Conservation (phyloP, 2,329 filamentous ascomycete species). For the Myotisia sp. region DNA sequence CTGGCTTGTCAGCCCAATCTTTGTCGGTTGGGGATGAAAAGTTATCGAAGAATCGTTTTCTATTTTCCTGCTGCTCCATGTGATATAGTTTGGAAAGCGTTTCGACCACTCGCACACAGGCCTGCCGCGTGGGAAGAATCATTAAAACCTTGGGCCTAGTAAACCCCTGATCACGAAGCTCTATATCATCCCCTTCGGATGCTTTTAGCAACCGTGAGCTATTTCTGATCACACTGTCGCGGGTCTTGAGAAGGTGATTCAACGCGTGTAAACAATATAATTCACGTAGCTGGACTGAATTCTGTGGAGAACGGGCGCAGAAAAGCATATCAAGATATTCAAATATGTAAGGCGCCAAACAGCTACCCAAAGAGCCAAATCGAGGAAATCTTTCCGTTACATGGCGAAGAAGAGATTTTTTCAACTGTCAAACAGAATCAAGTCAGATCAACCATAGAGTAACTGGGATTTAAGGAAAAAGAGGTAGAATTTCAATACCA, state of each 20-base stretch:
- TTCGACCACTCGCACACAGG: constrained; percentile 65
- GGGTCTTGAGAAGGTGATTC: constrained; percentile 87
- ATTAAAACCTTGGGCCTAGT: constrained; percentile 88
- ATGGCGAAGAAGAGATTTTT: no score
- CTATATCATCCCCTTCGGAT: constrained; percentile 50
- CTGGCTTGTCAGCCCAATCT: constrained; percentile 60
- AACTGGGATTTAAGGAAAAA: no score
- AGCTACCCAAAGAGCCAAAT: constrained; percentile 50
- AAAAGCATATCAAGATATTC: constrained; percentile 70
- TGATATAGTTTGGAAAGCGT: constrained; percentile 60
- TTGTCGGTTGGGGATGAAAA: constrained; percentile 57
- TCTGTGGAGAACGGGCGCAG: constrained; percentile 54
- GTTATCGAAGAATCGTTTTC: constrained; percentile 75
- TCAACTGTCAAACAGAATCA: no score
- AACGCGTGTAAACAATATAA: constrained; percentile 69
- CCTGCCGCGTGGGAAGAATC: constrained; percentile 74
- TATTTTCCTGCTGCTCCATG: constrained; percentile 88
- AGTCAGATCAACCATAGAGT: not conserved
- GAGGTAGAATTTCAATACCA: no score
- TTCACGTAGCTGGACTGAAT: constrained; percentile 54
- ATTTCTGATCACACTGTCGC: constrained; percentile 84
- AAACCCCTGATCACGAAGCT: constrained; percentile 85
- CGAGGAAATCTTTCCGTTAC: constrained; percentile 58
- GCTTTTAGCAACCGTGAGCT: constrained; percentile 63
- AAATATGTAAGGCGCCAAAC: constrained; percentile 59